These are phyloP conservation scores for Colletotrichum sp. DNA, from an alignment of 2,329 filamentous ascomycete genomes.

Conservation along the genomic window DNA sequence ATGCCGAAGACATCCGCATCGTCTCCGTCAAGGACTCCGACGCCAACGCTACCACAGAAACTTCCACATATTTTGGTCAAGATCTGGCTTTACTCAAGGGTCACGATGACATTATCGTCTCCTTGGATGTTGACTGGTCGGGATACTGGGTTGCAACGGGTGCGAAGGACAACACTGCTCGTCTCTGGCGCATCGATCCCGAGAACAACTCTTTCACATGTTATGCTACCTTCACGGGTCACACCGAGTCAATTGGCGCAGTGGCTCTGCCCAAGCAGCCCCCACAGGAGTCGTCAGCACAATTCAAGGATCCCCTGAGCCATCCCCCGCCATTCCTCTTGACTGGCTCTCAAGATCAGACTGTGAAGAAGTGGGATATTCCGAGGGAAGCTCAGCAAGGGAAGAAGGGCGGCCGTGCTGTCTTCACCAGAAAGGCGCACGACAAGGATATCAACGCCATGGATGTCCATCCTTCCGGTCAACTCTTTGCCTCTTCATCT, in stretches of 20 bases:
- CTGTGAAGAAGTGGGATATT: slow-evolving; percentile 92
- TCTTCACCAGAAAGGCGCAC: slow-evolving; percentile 92
- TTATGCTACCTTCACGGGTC: slow-evolving; percentile 83
- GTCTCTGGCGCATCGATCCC: slow-evolving; percentile 86
- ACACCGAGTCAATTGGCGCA: slow-evolving; percentile 92
- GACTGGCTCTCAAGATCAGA: slow-evolving; percentile 94
- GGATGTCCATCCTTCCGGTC: slow-evolving; percentile 74
- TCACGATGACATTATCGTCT: slow-evolving; percentile 95
- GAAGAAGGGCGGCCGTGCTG: slow-evolving; percentile 64
- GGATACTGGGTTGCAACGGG: slow-evolving; percentile 96
- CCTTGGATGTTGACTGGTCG: slow-evolving; percentile 93
- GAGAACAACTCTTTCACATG: slow-evolving; percentile 77
- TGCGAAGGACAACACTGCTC: slow-evolving; percentile 94
- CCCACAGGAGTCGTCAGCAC: slow-evolving; percentile 72
- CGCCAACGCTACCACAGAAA: slow-evolving; percentile 29
- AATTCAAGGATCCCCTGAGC: slow-evolving; percentile 74
- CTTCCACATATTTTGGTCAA: slow-evolving; percentile 77
- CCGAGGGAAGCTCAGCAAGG: slow-evolving; percentile 55
- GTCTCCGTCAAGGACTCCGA: slow-evolving; percentile 68
- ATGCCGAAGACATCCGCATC: slow-evolving; percentile 90
- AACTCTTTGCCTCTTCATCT: slow-evolving; percentile 93
- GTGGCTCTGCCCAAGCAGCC: slow-evolving; percentile 78
- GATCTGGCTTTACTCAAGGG: slow-evolving; percentile 87
- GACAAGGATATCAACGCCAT: slow-evolving; percentile 99
- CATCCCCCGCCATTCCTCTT: slow-evolving; percentile 85